Evolutionary conservation across 1,139 yeast species (phyloP), one percentile per base, ranked within the genome.

Genomic region (Pichia inconspicua): DNA sequence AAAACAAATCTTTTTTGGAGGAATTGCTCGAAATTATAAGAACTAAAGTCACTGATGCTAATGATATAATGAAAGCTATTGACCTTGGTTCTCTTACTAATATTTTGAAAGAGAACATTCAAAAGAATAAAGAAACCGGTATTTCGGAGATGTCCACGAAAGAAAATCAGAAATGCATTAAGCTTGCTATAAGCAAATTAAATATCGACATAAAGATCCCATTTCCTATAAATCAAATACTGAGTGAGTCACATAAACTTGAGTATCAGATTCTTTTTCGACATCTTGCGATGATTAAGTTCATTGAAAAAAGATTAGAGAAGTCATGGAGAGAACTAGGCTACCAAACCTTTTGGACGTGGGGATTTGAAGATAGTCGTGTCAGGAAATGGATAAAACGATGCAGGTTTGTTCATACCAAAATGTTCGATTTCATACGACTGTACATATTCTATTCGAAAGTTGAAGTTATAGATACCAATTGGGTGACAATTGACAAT

Each of bases 201-300:
- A 84, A 82, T 55, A 69, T 89, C 40, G 85, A 86, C 47, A 64
- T 87, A 35, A 70, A 74, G 28, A 70, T 90, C 22, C 96, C 97
- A 7, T 94, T 88, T 61, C 99, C 99, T 0, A 66, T 89, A 43
- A 88, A 89, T 55, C 70, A 90, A 38, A 72, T 92, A 1, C 67
- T 89, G 3, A 80, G 85, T 27, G 77, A 82, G 51, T 83, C 87
- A 41, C 78, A 84, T 31, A 72, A 88, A 34, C 75, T 82, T 44
- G 89, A 94, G 52, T 89, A 84, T 60, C 96, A 90, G 63, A 70
- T 88, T 32, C 68, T 89, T 49, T 88, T 86, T 58, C 78, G 96
- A 55, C 82, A 86, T 55, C 70, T 86, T 41, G 66, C 83, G 30
- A 73, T 82, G 37, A 63, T 88, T 25, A 81, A 80, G 53, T 81